phyloP scores from a whole-genome alignment of 2,329 filamentous ascomycete species.

The Pseudofabraea citricarpa region DNA sequence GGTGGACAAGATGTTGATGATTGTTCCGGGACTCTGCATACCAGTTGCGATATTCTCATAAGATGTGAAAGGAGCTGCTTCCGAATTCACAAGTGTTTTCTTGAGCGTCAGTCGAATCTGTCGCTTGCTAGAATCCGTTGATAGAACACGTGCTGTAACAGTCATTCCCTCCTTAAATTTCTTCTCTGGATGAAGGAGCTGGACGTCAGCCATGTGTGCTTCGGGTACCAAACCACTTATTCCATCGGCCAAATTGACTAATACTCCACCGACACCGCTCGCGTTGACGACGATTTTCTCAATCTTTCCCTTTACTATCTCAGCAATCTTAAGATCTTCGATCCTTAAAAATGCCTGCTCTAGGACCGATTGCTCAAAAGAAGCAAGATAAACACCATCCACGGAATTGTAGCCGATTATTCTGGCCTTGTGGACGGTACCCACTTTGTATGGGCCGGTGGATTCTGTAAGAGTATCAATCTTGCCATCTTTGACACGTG shows the following conservation, averaged over 20 bases:
- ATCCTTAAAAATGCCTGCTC: conserved; percentile 88
- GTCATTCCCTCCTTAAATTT: conserved; percentile 86
- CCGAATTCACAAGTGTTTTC: conserved; percentile 89
- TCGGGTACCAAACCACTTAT: conserved; percentile 87
- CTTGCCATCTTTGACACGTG: conserved; percentile 83
- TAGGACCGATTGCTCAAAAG: conserved; percentile 75
- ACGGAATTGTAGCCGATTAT: conserved; percentile 82
- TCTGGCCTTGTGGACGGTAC: conserved; percentile 73
- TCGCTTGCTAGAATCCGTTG: conserved; percentile 68
- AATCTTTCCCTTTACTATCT: conserved; percentile 74
- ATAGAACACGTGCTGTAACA: conserved; percentile 82
- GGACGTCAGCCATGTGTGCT: conserved; percentile 82
- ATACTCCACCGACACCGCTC: conserved; percentile 73
- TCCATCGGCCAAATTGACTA: conserved; percentile 80
- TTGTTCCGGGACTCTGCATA: conserved; percentile 77
- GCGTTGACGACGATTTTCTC: conserved; percentile 78
- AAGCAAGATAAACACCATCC: conserved; percentile 81
- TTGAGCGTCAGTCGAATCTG: conserved; percentile 87
- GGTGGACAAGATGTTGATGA: conserved; percentile 71
- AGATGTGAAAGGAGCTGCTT: conserved; percentile 70
- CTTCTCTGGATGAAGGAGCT: conserved; percentile 87
- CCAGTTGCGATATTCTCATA: conserved; percentile 72
- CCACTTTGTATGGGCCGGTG: conserved; percentile 73
- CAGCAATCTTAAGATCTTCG: conserved; percentile 81
- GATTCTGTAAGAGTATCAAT: conserved; percentile 75